Conservation (phyloP, 257 asterid species). For the Solanum chmielewskii region DNA sequence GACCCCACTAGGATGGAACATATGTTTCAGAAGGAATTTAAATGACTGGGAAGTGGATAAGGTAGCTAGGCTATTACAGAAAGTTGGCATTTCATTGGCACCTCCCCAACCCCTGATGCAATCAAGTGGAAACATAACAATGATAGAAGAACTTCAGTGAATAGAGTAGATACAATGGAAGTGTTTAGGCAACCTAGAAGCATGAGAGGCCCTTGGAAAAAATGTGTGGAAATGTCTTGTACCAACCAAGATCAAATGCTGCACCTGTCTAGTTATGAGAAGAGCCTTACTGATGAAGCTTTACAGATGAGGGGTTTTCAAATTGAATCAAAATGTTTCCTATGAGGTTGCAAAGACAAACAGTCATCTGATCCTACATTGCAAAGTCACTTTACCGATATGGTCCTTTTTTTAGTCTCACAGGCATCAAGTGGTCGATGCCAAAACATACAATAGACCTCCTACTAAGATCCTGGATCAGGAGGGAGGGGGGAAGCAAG, state of each 20-base stretch:
- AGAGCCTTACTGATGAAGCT: background rate
- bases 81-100: background rate
- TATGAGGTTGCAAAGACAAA: background rate
- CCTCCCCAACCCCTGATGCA: background rate
- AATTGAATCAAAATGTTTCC: background rate
- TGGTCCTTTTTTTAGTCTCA: background rate
- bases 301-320: background rate
- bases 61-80: background rate
- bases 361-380: background rate
- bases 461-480: background rate
- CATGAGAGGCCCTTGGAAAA: background rate
- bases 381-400: background rate
- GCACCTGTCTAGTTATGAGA: background rate
- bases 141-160: background rate
- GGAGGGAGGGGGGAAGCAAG: background rate
- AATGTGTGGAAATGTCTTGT: background rate
- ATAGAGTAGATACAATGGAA: background rate
- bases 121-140: background rate
- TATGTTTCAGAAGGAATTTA: background rate
- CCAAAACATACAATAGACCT: background rate
- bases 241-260: background rate
- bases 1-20: background rate
- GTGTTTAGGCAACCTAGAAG: background rate
- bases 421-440: background rate
- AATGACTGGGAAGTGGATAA: background rate